Base-by-base conservation (phyloP, 495 filamentous ascomycete species). In the Aspergillus hancockii region DNA sequence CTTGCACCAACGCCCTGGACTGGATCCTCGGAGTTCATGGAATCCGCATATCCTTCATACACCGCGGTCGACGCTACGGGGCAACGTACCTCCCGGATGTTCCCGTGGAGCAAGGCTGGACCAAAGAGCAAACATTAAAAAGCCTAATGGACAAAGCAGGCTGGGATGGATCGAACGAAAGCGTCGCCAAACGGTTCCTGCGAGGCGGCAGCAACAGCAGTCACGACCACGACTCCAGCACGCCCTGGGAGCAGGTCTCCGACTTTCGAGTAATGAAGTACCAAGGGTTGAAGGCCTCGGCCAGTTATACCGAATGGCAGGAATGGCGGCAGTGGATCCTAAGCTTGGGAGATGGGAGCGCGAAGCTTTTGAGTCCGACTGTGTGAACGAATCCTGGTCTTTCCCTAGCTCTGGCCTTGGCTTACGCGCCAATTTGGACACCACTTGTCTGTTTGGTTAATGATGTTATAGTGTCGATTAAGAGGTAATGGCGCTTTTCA, bases 71-170 rank as follows among this genome's bases (percentile, higher is more conserved):
- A 69, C 70, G 86, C 69, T 71, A 82, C 73, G 66, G 79, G 10
- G 85, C 91, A 10, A 97, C 93, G 0, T 98, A 98, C 66, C 81
- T 98, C 16, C 94, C 94, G 0, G 92, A 97, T 69, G 93, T 98
- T 12, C 85, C 93, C 3, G 77, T 82, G 4, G 94, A 98, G 77
- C 94, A 98, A 71, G 91, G 90, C 21, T 98, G 94, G 94, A 91
- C 86, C 14, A 96, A 94, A 72, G 92, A 97, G 73, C 91, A 97
- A 79, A 91, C 92, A 2, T 65, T 98, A 22, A 81, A 90, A 36
- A 93, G 90, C 70, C 72, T 97, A 64, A 97, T 97, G 91, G 81
- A 92, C 55, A 97, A 97, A 79, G 93, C 92, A 0, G 93, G 93
- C 0, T 97, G 91, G 92, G 69, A 74, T 49, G 75, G 74, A 14